Conservation (phyloP, 805 yeast species). For the Kuraishia floccosa region DNA sequence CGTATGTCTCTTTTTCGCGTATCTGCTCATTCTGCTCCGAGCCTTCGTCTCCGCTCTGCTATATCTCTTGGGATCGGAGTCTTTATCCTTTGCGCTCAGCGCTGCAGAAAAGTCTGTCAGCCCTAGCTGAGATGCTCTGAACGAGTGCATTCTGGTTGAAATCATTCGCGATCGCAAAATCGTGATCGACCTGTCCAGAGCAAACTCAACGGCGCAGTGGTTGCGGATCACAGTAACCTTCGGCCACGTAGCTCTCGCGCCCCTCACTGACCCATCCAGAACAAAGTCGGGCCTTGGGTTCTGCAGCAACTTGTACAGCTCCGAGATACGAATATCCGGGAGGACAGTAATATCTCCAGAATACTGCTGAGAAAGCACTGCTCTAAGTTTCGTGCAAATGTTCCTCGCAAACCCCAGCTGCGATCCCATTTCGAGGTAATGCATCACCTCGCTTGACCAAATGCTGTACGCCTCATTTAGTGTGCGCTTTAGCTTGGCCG, state of each 20-base stretch:
- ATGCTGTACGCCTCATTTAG: constrained; percentile 47
- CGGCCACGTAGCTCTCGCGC: constrained; percentile 93
- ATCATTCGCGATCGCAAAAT: constrained; percentile 44
- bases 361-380: constrained; percentile 76
- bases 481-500: constrained; percentile 39
- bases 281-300: constrained; percentile 80
- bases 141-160: too few species aligned
- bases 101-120: too few species aligned
- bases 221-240: constrained; percentile 75
- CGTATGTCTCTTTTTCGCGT: too few species aligned
- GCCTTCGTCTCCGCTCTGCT: too few species aligned
- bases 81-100: too few species aligned
- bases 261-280: constrained; percentile 59
- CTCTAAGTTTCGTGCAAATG: constrained; percentile 57
- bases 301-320: constrained; percentile 50
- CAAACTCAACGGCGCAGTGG: constrained; percentile 85
- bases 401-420: constrained; percentile 74
- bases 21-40: too few species aligned
- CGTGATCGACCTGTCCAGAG: constrained; percentile 73
- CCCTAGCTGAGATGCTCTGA: neutral
- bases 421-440: constrained; percentile 57
- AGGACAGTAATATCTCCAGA: constrained; percentile 91
- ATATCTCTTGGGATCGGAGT: too few species aligned
- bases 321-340: constrained; percentile 57
- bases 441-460: constrained; percentile 61